Conservation (phyloP, 768 basidiomycete species). For the Rhodotorula taiwanensis region DNA sequence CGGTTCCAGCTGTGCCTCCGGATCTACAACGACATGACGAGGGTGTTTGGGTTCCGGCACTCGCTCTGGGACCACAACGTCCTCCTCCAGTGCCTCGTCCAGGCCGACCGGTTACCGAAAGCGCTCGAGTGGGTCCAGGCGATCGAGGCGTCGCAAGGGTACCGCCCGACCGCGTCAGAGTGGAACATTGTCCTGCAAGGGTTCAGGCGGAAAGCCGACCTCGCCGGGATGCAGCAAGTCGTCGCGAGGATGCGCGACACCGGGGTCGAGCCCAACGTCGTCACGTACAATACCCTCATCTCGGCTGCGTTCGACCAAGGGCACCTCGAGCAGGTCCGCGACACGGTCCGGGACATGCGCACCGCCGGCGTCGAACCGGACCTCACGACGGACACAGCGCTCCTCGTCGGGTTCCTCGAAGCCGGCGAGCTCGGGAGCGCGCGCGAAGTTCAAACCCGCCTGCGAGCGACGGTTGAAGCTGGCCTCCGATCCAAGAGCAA, state of each 20-base stretch:
- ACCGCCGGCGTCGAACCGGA: conserved; percentile 8
- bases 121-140: conserved; percentile 29
- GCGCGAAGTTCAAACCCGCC: conserved; percentile 3
- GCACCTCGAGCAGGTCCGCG: conserved; percentile 6
- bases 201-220: conserved; percentile 8
- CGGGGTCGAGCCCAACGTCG: conserved; percentile 18
- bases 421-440: conserved; percentile 24
- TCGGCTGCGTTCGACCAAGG: conserved; percentile 17
- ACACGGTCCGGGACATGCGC: conserved; percentile 11
- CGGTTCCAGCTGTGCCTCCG: conserved; percentile 3
- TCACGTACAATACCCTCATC: conserved; percentile 32
- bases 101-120: neutral
- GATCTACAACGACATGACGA: conserved; percentile 27
- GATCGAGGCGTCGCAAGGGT: conserved; percentile 2
- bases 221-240: conserved; percentile 15
- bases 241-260: neutral
- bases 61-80: conserved; percentile 23
- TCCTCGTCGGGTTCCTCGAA: conserved; percentile 26
- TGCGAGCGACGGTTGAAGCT: neutral
- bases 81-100: conserved; percentile 16
- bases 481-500: neutral
- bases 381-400: conserved; percentile 25
- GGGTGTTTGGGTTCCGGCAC: neutral
- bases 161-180: conserved; percentile 17
- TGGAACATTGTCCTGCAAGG: conserved; percentile 33